Percentiles rank a stretch among this genome's conserved stretches.
These are phyloP conservation scores for Coemansia sp. DNA, from an alignment of 192 early-diverging fungal species.

Conservation along the genomic window DNA sequence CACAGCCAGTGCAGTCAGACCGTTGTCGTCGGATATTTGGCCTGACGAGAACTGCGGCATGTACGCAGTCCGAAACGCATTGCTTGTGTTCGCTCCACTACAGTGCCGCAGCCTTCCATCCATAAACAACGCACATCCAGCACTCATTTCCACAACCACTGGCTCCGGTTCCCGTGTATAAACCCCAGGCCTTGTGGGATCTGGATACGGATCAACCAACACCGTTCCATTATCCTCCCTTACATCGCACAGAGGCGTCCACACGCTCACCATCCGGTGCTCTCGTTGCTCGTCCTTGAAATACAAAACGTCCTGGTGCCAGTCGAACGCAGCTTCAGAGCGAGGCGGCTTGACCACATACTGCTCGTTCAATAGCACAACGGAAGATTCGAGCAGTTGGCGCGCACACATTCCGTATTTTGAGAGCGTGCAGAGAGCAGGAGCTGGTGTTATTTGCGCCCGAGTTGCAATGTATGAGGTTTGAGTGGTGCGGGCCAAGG, in stretches of 20 bases:
- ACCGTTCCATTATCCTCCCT: conserved; percentile 34
- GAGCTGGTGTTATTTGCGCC: conserved; percentile 6
- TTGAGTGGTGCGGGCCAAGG: conserved; percentile 7
- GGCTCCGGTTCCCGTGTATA: conserved; percentile 3
- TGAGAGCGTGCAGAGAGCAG: conserved; percentile 25
- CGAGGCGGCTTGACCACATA: conserved; percentile 51
- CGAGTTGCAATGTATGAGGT: conserved; percentile 13
- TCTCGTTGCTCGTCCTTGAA: conserved; percentile 18
- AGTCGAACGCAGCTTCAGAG: conserved; percentile 33
- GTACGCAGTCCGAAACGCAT: conserved; percentile 26
- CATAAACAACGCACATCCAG: conserved; percentile 45
- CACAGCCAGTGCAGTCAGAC: conserved; percentile 26
- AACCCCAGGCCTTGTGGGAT: conserved; percentile 15
- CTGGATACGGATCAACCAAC: conserved; percentile 40
- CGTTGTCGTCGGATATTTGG: neutral
- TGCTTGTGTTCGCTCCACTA: conserved; percentile 20
- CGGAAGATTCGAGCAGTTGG: conserved; percentile 16
- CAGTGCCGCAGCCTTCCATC: conserved; percentile 45
- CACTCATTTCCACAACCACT: conserved; percentile 21
- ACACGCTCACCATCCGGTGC: conserved; percentile 35
- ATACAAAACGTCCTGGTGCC: conserved; percentile 45
- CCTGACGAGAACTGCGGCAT: conserved; percentile 50
- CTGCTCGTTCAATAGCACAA: conserved; percentile 45
- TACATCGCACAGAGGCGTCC: conserved; percentile 36
- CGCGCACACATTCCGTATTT: conserved; percentile 34